A percentile compares a stretch with the other conserved stretches of the same genome.
Conservation (phyloP, 169 alveolate species). For the Plasmodium billcollinsi region DNA sequence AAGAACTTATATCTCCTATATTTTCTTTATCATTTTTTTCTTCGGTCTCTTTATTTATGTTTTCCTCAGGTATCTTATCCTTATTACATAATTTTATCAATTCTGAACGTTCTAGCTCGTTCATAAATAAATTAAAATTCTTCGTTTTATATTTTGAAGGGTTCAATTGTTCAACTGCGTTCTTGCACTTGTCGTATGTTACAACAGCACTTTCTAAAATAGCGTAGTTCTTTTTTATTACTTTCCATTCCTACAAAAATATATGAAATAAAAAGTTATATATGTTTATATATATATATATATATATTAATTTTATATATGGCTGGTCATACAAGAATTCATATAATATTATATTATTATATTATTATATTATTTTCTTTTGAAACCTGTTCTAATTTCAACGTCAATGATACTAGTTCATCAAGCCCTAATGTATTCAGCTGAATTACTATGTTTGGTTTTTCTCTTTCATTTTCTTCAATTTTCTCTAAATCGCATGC, state of each 20-base stretch:
- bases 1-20: neutral
- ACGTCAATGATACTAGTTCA: constrained; percentile 45
- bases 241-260: constrained; percentile 47
- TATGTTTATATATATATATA: neutral
- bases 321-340: neutral
- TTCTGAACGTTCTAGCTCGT: constrained; percentile 63
- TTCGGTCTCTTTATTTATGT: neutral
- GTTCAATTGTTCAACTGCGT: constrained; percentile 54
- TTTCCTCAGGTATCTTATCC: constrained; percentile 1
- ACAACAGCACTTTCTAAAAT: constrained; percentile 70
- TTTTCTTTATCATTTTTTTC: constrained; percentile 11
- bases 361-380: constrained; percentile 7
- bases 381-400: constrained; percentile 56
- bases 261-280: neutral
- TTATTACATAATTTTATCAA: constrained; percentile 23
- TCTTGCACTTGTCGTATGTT: constrained; percentile 66
- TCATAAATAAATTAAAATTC: constrained; percentile 57
- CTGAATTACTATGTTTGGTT: constrained; percentile 61
- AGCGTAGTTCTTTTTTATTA: constrained; percentile 61
- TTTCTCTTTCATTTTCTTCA: constrained; percentile 66
- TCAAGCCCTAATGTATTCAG: constrained; percentile 50
- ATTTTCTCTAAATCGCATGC: constrained; percentile 76
- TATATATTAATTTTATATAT: neutral
- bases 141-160: constrained; percentile 52
- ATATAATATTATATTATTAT: neutral